Conservation (phyloP, 176 grass and related monocot genomes). For the Phoenix roebelenii region DNA sequence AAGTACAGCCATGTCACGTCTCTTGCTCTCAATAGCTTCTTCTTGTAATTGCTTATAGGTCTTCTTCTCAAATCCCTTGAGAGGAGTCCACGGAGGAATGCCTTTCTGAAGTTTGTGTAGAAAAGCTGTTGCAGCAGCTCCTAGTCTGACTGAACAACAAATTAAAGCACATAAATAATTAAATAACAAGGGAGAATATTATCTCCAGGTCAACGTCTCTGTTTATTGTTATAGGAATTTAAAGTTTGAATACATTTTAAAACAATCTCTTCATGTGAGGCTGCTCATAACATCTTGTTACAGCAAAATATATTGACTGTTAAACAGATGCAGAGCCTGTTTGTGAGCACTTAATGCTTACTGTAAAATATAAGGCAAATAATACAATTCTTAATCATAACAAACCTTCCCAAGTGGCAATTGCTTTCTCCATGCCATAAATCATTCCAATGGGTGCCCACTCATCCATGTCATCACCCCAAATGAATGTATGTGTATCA, state of each 20-base stretch:
- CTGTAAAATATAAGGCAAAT: neutral
- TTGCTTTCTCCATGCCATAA: conserved; percentile 35
- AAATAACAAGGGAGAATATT: neutral
- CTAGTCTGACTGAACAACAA: conserved; percentile 19
- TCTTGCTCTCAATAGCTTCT: conserved; percentile 33
- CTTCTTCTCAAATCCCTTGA: conserved; percentile 32
- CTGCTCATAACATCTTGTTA: too few species aligned
- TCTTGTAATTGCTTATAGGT: conserved; percentile 34
- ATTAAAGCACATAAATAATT: neutral
- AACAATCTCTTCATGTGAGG: too few species aligned
- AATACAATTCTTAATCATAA: neutral
- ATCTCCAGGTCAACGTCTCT: too few species aligned
- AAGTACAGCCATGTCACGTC: conserved; percentile 32
- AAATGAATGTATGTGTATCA: conserved; percentile 33
- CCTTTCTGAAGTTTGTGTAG: conserved; percentile 24
- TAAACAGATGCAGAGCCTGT: too few species aligned
- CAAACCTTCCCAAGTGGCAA: conserved; percentile 36
- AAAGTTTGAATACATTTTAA: too few species aligned
- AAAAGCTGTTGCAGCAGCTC: conserved; percentile 29
- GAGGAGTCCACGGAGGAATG: conserved; percentile 22
- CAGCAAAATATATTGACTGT: too few species aligned
- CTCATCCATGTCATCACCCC: conserved; percentile 33
- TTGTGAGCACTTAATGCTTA: neutral
- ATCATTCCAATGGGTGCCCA: conserved; percentile 32
- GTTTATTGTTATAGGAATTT: too few species aligned